Conservation (phyloP, 441 rosid genomes). For the Hura crepitans region DNA sequence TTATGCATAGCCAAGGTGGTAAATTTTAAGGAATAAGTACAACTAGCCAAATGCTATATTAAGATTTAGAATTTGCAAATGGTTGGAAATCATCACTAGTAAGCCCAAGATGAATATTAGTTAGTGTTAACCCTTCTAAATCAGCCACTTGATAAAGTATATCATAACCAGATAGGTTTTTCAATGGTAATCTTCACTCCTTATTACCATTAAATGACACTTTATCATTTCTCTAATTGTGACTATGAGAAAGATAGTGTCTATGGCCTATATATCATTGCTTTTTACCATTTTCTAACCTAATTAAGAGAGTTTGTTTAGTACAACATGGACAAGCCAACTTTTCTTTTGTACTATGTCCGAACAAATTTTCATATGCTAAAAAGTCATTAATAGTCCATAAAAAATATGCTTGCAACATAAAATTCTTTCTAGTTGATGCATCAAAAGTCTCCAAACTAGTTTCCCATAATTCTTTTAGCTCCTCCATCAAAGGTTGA, state of each 20-base stretch:
- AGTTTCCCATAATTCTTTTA: too few relatives aligned
- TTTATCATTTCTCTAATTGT: neutral
- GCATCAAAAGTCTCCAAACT: neutral
- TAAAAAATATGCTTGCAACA: neutral
- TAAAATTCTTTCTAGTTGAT: neutral
- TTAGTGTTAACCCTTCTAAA: neutral
- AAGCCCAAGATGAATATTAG: neutral
- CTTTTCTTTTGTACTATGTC: neutral
- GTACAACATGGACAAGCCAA: neutral
- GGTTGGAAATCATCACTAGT: neutral
- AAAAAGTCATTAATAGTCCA: slow-evolving; percentile 3
- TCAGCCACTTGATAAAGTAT: neutral
- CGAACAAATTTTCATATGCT: neutral
- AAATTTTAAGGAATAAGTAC: neutral
- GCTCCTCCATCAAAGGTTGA: neutral
- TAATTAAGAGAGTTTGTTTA: neutral
- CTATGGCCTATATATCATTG: neutral
- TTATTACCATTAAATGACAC: neutral
- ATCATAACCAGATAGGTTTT: too few relatives aligned
- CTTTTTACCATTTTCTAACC: neutral
- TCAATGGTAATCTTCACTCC: neutral
- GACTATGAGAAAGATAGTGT: neutral
- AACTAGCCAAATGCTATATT: neutral
- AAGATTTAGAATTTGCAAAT: neutral
- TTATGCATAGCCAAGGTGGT: neutral